Evolutionary conservation across 257 asterid species (phyloP).

Genomic region (Scutellaria galericulata): DNA sequence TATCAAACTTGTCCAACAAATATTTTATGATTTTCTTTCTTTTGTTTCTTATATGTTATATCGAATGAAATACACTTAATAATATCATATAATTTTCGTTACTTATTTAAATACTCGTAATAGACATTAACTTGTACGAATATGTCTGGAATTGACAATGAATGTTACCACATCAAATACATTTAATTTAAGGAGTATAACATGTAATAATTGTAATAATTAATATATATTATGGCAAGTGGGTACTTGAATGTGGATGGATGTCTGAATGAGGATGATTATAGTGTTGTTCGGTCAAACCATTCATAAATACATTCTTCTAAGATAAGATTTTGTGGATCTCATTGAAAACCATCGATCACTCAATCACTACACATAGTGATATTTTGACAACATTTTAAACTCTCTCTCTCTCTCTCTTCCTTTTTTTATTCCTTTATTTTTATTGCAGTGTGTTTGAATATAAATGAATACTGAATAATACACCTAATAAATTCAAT

Average conservation of each 20-base stretch:
- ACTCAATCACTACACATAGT: background rate
- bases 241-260: conserved; percentile 23
- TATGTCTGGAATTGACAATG: background rate
- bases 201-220: background rate
- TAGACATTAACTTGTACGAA: background rate
- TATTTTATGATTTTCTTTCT: background rate
- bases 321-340: conserved; percentile 29
- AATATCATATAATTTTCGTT: background rate
- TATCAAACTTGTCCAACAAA: background rate
- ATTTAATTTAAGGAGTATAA: background rate
- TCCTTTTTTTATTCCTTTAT: no score
- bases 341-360: conserved; percentile 15
- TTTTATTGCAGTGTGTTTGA: no score
- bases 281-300: conserved; percentile 30
- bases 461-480: no score
- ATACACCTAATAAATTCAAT: no score
- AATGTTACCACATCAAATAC: background rate
- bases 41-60: background rate
- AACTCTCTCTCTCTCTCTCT: no score
- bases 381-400: no score
- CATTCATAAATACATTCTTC: conserved; percentile 31
- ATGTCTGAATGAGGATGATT: conserved; percentile 19
- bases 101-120: background rate
- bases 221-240: conserved; percentile 13
- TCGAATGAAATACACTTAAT: background rate